Base-by-base conservation (phyloP, 2,329 filamentous ascomycete species). In the Scedosporium minutisporum region DNA sequence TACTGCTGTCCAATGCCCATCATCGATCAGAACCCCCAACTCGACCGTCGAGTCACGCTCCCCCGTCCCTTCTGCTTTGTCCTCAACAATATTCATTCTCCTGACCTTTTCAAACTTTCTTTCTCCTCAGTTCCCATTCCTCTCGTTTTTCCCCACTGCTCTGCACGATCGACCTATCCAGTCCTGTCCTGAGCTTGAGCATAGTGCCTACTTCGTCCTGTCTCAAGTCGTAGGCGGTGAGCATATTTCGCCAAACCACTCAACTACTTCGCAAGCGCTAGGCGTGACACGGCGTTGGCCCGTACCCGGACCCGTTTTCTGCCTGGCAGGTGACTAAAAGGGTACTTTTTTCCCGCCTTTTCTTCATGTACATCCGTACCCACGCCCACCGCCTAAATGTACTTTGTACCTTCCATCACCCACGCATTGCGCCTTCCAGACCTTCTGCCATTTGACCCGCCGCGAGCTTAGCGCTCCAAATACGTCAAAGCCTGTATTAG, bases 401-500 rank as follows among this genome's bases (percentile, higher is more conserved):
- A 46, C 46, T 53, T 38, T 44, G 42, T 27, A 61, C 44, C 33
- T 38, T 38, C 33, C 33, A 14, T 38, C 33, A 4, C 10, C 33
- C 12, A 55, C 51, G 12, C 44, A 16, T n/a, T 25, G 33, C 9
- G 33, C 59, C 41, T 61, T 53, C 59, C 33, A 33, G 44, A 51
- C 25, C 25, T 44, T 53, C 59, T 46, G n/a, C 44, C 42, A 38
- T 27, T 27, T 55, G 51, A 18, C 12, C 21, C 23, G 14, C 21
- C 23, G 51, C 10, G 51, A 55, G 51, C 51, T 55, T 27, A 23
- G 51, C 25, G 44, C 57, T 58, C 59, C 16, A 14, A 53, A 33
- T 61, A 61, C 59, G 59, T 61, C 59, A 61, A 53, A 41, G 44
- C n/a, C 42, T 46, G 59, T 61, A 61, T 61, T 61, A 61, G 59